Base-by-base conservation (phyloP, 768 basidiomycete genomes). In the Mycena rebaudengoi region DNA sequence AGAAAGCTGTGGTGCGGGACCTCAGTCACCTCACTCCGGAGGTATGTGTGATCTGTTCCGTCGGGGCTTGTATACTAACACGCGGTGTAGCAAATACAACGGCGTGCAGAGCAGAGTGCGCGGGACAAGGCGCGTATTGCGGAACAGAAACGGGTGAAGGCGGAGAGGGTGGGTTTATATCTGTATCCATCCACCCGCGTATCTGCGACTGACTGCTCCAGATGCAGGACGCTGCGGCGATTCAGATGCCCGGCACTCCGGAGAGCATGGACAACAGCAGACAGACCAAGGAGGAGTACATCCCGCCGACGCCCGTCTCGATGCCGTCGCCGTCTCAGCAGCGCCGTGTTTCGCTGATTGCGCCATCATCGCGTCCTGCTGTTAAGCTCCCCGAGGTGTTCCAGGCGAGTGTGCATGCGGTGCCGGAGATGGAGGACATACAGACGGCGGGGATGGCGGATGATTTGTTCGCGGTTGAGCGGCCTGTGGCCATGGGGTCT, bases 81-180 rank as follows among this genome's bases (percentile, higher is more conserved):
- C 44, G 74, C 72, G 51, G 68, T 52, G 25, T 33, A 62, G 59
- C 59, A 62, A 29, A 66, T 75, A 60, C 70, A 68, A 13, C 68
- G 70, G 37, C 69, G 77, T 49, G 78, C 78, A 26, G 77, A 76
- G 51, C 79, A 80, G 65, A 79, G 78, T 62, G 75, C 76, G 21
- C 70, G 78, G 50, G 78, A 79, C 67, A 79, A 77, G 66, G 77
- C 73, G 23, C 73, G 75, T 10, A 69, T 50, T 44, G 69, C 64
- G 60, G 70, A 59, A 74, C 74, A 66, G 72, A 78, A 67, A 69
- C 63, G 26, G 69, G 46, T 60, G 30, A 54, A 59, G 55, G 56
- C 50, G 50, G 16, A 25, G 30, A 54, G 55, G 55, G 56, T 54
- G 50, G 16, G 30, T 16, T 46, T 21, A 45, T 41, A 32, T 28